Percentiles rank a stretch among this genome's conserved stretches.
These are phyloP conservation scores for Endocladia muricata DNA, from an alignment of 31 red algal genomes.

Conservation along the genomic window DNA sequence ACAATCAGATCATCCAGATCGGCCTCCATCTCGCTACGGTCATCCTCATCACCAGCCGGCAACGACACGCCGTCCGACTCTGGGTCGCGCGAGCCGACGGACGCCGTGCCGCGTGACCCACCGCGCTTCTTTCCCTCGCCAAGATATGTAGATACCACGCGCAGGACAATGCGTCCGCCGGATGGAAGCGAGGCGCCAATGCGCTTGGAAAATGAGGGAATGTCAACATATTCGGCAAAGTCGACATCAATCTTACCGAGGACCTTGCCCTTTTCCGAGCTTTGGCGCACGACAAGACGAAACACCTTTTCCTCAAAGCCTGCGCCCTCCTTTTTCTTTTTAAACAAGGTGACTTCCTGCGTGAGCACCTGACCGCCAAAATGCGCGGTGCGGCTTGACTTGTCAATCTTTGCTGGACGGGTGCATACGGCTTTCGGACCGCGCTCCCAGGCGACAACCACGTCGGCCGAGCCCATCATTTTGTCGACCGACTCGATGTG, in stretches of 20 bases:
- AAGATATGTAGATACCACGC: constrained; percentile 13
- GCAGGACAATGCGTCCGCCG: constrained; percentile 8
- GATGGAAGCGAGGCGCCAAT: background rate
- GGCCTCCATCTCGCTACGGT: constrained; percentile 26
- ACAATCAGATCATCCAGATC: constrained; percentile 46
- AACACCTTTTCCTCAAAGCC: constrained; percentile 55
- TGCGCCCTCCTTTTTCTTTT: constrained; percentile 49
- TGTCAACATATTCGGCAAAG: constrained; percentile 57
- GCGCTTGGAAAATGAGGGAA: constrained; percentile 13
- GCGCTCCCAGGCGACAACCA: constrained; percentile 61
- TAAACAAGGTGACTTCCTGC: constrained; percentile 65
- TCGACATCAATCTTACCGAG: constrained; percentile 50
- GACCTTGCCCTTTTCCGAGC: constrained; percentile 41
- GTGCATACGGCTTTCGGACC: constrained; percentile 43
- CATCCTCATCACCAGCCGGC: constrained; percentile 23
- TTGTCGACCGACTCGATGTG: constrained; percentile 60
- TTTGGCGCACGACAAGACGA: constrained; percentile 33
- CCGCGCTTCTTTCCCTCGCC: constrained; percentile 23
- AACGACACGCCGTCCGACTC: constrained; percentile 12
- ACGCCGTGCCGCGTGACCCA: constrained; percentile 25
- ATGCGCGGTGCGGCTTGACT: constrained; percentile 29
- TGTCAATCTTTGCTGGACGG: constrained; percentile 29
- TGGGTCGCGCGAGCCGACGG: constrained; percentile 14
- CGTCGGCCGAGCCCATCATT: constrained; percentile 41
- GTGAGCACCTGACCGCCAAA: constrained; percentile 29